Base-by-base conservation (phyloP, 2,329 filamentous ascomycete species). In the Penicillium sp. region DNA sequence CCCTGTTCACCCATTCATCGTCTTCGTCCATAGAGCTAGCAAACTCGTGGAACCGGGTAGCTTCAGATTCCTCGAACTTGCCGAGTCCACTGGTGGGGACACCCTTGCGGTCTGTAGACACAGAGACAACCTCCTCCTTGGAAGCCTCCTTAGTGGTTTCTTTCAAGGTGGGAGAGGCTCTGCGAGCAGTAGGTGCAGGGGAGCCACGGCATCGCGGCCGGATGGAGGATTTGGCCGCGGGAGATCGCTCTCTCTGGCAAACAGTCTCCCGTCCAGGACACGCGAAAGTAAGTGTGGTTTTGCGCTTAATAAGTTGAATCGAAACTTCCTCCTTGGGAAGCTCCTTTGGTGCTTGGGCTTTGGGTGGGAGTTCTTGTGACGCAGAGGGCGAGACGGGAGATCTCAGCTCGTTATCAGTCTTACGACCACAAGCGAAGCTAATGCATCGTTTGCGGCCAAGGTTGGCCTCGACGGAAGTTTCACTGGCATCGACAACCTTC, bases 1-100 rank as follows among this genome's bases (percentile, higher is more conserved):
- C 80, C 67, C 90, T 88, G 55, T 88, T 86, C 31, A 95, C 90
- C 94, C 94, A 99, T 67, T 96, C 92, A 57, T 97, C 92, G 60
- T 94, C 89, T 57, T 91, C 86, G 40, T 88, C 82, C 57, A 87
- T 82, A 49, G 90, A 92, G 70, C 89, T 92, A 43, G 91, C 93
- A 72, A 97, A 97, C 68, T 96, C 93, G 72, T 97, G 91, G 70
- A 97, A 97, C 48, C 75, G 71, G 36, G 74, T 77, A 3, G 73
- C 75, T 61, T 78, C 76, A 4, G 75, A 77, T 41, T 72, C 71
- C 55, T 77, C 70, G 39, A 76, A 76, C 50, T 73, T 72, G 31
- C 73, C 73, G 21, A 76, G 58, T 15, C 75, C 74, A 50, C 68
- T 70, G 8, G 69, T 71, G 5, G 69, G 72, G 25, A 76, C 63